Conservation (phyloP, 495 filamentous ascomycete species). For the Xylaria telfairii region DNA sequence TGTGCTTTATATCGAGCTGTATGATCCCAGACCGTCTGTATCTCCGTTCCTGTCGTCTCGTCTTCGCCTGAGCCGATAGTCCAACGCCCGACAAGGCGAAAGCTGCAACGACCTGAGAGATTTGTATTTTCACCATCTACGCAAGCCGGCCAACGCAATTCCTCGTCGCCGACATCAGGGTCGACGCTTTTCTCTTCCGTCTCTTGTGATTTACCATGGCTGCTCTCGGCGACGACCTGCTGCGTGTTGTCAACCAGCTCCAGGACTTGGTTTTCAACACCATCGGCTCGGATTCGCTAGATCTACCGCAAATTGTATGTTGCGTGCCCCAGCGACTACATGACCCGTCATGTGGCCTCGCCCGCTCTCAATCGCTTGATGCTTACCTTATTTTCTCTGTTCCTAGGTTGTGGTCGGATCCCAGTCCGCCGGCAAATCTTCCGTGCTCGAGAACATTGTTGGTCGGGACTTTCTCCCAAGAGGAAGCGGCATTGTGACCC, state of each 20-base stretch:
- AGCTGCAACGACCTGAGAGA: conserved; percentile 13
- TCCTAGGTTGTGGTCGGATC: conserved; percentile 96
- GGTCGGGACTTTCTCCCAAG: conserved; percentile 96
- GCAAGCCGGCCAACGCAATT: conserved; percentile 19
- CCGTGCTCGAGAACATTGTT: conserved; percentile 98
- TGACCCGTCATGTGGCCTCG: neutral
- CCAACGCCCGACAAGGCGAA: conserved; percentile 4
- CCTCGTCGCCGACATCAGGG: neutral
- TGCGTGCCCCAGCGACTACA: conserved; percentile 23
- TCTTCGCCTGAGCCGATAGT: neutral
- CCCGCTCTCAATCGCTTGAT: conserved; percentile 10
- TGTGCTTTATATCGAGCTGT: conserved; percentile 6
- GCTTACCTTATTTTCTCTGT: conserved; percentile 27
- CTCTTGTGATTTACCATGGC: conserved; percentile 50
- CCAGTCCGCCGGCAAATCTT: conserved; percentile 99
- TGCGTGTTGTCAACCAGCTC: conserved; percentile 92
- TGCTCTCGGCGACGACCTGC: conserved; percentile 85
- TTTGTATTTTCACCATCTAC: conserved; percentile 5
- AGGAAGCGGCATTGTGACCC: conserved; percentile 95
- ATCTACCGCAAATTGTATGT: conserved; percentile 96
- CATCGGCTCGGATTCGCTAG: conserved; percentile 97
- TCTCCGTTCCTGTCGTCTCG: neutral
- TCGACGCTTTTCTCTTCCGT: neutral
- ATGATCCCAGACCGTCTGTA: conserved; percentile 2
- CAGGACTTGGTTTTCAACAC: conserved; percentile 99